These are phyloP conservation scores for Jamesozyma rosinii DNA, from an alignment of 805 yeast genomes.

Conservation along the genomic window DNA sequence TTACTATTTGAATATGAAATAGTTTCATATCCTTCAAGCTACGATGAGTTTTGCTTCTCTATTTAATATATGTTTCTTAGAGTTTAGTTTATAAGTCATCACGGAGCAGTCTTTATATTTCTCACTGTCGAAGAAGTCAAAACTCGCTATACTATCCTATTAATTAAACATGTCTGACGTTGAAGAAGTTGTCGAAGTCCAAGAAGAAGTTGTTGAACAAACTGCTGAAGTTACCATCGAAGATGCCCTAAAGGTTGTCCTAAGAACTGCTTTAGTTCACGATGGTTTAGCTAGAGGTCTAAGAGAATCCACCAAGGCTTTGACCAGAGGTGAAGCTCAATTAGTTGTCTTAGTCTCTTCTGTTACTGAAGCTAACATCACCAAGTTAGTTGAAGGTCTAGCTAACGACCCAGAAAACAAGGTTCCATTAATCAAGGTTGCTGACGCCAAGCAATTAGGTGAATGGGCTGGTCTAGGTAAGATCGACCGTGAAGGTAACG, in stretches of 20 bases:
- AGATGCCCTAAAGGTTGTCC: slow-evolving; percentile 96
- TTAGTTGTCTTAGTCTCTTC: slow-evolving; percentile 95
- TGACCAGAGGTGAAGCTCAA: slow-evolving; percentile 95
- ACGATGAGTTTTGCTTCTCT: not conserved
- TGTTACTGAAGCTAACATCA: slow-evolving; percentile 94
- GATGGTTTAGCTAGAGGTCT: slow-evolving; percentile 99
- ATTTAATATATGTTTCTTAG: not conserved
- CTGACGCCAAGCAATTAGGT: slow-evolving; percentile 99
- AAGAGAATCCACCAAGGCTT: slow-evolving; percentile 99
- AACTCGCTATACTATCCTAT: slow-evolving; percentile 16
- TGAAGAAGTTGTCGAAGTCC: slow-evolving; percentile 78
- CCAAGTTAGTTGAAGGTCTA: slow-evolving; percentile 97
- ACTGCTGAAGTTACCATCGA: slow-evolving; percentile 89
- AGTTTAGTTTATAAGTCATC: slow-evolving; percentile 17
- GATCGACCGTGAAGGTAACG: slow-evolving; percentile 99
- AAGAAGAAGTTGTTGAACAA: slow-evolving; percentile 70
- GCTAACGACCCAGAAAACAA: slow-evolving; percentile 95
- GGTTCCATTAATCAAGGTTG: slow-evolving; percentile 97
- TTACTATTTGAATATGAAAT: not conserved
- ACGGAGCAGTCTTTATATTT: slow-evolving; percentile 46
- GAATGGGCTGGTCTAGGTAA: slow-evolving; percentile 99
- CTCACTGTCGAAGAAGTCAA: slow-evolving; percentile 68
- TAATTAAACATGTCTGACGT: slow-evolving; percentile 22
- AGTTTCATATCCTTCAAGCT: not conserved
- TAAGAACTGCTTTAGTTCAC: slow-evolving; percentile 95